Percentiles rank a stretch among this genome's conserved stretches.
Evolutionary conservation across 106 monocot genomes (phyloP).

Genomic region (Platanthera zijinensis): DNA sequence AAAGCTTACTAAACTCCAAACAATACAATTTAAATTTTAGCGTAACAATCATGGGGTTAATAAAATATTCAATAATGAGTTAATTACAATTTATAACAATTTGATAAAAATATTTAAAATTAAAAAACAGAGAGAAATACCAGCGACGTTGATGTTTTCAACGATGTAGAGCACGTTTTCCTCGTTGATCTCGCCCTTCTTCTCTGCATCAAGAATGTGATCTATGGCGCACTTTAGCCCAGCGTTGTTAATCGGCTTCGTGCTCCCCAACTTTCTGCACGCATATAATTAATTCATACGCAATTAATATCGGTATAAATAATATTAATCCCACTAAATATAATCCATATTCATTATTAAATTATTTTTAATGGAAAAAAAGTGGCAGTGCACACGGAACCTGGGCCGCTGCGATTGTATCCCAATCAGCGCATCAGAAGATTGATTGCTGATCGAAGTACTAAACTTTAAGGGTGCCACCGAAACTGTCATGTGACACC

Average conservation of each 20-base stretch:
- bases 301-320: neutral
- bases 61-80: neutral
- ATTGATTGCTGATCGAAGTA: too few species aligned
- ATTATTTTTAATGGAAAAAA: neutral
- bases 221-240: slow-evolving; percentile 43
- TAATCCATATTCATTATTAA: too few species aligned
- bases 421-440: too few species aligned
- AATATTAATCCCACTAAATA: neutral
- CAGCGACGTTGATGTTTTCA: slow-evolving; percentile 60
- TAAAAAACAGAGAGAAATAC: slow-evolving; percentile 7
- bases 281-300: neutral
- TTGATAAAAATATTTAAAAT: neutral
- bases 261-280: slow-evolving; percentile 35
- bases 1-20: too few species aligned
- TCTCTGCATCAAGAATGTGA: slow-evolving; percentile 48
- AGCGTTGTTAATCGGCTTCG: slow-evolving; percentile 13
- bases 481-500: too few species aligned
- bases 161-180: slow-evolving; percentile 64
- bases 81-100: neutral
- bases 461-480: too few species aligned
- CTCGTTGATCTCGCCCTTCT: slow-evolving; percentile 55
- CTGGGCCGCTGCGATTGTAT: too few species aligned
- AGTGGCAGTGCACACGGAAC: too few species aligned
- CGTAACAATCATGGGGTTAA: neutral
- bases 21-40: too few species aligned